Evolutionary conservation across 495 filamentous ascomycete genomes (phyloP), one percentile per base, ranked within the genome.

Genomic region (Ramalina intermedia): DNA sequence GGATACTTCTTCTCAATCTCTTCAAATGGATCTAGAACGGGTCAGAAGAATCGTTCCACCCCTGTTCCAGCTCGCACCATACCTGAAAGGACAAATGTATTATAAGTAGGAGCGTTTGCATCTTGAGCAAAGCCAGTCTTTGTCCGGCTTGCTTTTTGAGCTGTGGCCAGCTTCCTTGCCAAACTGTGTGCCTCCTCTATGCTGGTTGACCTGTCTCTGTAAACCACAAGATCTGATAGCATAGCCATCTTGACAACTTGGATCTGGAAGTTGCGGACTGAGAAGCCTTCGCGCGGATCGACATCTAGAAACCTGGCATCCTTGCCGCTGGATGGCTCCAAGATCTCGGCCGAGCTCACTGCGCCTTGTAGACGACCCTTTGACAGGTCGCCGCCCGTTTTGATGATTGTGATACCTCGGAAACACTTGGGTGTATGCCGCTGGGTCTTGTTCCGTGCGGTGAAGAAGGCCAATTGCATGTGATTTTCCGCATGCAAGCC

Each of bases 261-360:
- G 39, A 96, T 96, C 58, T 98, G 91, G 57, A 98, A 98, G 63
- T 98, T 96, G 20, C 91, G 79, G 70, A 71, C 85, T 47, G 69
- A 96, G 82, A 63, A 83, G 12, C 91, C 91, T 51, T 91, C 84
- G 24, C 66, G 76, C 2, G 91, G 91, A 58, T 98, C 91, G 16
- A 81, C 72, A 24, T 85, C 63, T 42, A 70, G 58, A 46, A 70
- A 69, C 5, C 37, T 37, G 24, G 42, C 48, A 14, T 70, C 68
- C 6, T 59, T 49, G 11, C 44, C 49, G 16, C 29, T 18, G 43
- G 44, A 46, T 3, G 64, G 59, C 56, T 58, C 66, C 37, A 98
- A 67, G 41, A 96, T 71, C 64, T 96, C 91, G 11, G 84, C 74
- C 1, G 85, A 80, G 2, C 77, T 67, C 50, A 96, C 75, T 14